Conservation (phyloP, 257 asterid genomes). For the Salvia rosmarinus region DNA sequence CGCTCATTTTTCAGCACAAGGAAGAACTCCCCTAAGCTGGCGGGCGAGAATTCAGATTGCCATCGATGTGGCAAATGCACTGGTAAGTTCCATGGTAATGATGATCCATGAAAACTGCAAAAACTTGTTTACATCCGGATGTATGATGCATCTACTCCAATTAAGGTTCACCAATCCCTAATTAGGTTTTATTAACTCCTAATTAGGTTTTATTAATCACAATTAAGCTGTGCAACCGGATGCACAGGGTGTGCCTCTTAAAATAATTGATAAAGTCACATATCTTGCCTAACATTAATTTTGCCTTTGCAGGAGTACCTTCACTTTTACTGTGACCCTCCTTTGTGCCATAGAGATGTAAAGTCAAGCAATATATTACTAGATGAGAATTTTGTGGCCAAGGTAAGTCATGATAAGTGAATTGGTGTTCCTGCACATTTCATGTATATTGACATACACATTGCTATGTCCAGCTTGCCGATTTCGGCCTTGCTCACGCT, state of each 20-base stretch:
- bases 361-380: slow-evolving; percentile 92
- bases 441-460: neutral
- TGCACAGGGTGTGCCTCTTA: too few relatives aligned
- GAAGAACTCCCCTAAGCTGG: slow-evolving; percentile 83
- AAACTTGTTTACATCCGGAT: too few relatives aligned
- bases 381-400: slow-evolving; percentile 77
- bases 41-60: slow-evolving; percentile 80
- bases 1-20: slow-evolving; percentile 59
- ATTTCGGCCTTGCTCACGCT: slow-evolving; percentile 95
- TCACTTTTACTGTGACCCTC: slow-evolving; percentile 92
- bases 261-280: neutral
- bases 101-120: neutral
- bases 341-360: slow-evolving; percentile 93
- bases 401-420: slow-evolving; percentile 48
- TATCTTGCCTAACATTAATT: slow-evolving; percentile 15
- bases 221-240: too few relatives aligned
- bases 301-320: slow-evolving; percentile 80
- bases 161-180: too few relatives aligned
- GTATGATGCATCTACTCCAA: too few relatives aligned
- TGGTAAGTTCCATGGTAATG: slow-evolving; percentile 52
- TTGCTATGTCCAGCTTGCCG: slow-evolving; percentile 75
- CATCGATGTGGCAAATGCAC: slow-evolving; percentile 91
- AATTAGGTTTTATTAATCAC: too few relatives aligned
- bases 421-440: neutral
- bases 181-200: too few relatives aligned